phyloP scores from a whole-genome alignment of 2,329 filamentous ascomycete genomes.

The Ceratocystis destructans region DNA sequence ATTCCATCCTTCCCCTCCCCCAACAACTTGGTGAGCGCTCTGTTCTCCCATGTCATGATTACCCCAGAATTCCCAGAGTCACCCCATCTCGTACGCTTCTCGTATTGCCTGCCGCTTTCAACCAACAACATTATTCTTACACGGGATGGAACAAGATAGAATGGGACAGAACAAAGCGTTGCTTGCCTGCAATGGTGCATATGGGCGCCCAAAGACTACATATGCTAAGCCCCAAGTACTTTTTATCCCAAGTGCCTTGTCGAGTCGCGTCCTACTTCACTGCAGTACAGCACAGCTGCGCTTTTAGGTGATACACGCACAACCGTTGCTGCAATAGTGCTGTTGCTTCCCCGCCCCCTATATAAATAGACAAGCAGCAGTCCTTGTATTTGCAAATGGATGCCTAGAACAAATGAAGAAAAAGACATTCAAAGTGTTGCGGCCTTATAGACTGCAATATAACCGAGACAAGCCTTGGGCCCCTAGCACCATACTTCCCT shows the following conservation, averaged over 20 bases:
- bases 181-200: too few species aligned
- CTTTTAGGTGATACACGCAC: not conserved
- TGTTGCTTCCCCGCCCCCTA: not conserved
- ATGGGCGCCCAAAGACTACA: too few species aligned
- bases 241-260: too few species aligned
- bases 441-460: too few species aligned
- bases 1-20: not conserved
- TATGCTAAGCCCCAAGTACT: too few species aligned
- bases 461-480: too few species aligned
- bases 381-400: not conserved
- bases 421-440: not conserved
- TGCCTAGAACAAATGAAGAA: not conserved
- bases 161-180: too few species aligned
- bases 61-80: not conserved
- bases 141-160: too few species aligned
- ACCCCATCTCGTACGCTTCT: not conserved
- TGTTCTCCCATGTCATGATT: not conserved
- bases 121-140: not conserved
- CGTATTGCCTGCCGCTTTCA: not conserved
- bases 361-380: not conserved
- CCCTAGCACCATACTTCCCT: too few species aligned
- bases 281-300: not conserved
- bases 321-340: too few species aligned
- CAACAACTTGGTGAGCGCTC: too few species aligned
- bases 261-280: not conserved